Percentiles rank a stretch among this genome's conserved stretches.
Evolutionary conservation across 192 early-diverging fungal species (phyloP).

Genomic region (Entophlyctis luteolus): DNA sequence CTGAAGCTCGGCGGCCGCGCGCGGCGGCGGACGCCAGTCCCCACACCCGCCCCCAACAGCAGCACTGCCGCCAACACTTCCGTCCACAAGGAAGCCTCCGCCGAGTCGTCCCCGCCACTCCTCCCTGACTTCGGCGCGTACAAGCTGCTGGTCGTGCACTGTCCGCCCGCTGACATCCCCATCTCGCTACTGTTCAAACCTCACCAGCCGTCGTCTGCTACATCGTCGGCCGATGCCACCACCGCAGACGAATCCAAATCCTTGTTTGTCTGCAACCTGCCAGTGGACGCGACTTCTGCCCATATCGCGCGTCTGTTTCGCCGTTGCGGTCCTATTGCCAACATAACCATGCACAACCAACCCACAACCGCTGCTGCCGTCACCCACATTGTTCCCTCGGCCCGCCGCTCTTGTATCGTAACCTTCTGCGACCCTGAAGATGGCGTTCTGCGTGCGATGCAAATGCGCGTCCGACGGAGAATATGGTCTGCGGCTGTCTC

Average conservation of each 20-base stretch:
- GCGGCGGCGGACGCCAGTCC: no score
- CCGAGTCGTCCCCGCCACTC: constrained; percentile 13
- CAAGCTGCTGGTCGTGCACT: background rate
- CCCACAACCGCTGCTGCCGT: background rate
- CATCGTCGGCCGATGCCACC: background rate
- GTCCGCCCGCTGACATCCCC: background rate
- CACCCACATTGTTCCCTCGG: background rate
- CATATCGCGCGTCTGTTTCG: constrained; percentile 44
- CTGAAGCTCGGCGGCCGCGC: no score
- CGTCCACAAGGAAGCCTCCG: no score
- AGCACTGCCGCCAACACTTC: no score
- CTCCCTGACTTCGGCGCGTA: background rate
- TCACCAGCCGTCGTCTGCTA: background rate
- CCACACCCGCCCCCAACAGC: no score
- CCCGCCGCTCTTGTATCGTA: constrained; percentile 31
- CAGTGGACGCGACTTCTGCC: constrained; percentile 31
- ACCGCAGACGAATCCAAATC: no score
- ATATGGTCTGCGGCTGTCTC: constrained; percentile 55
- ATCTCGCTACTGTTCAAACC: background rate
- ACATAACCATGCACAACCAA: constrained; percentile 12
- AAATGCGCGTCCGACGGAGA: constrained; percentile 55
- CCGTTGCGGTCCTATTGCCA: constrained; percentile 41
- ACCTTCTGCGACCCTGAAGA: constrained; percentile 64
- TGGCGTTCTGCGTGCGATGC: constrained; percentile 52
- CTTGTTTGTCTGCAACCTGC: constrained; percentile 41